A percentile compares a stretch with the other conserved stretches of the same genome.
Evolutionary conservation across 2,329 filamentous ascomycete species (phyloP).

Genomic region (Penicillium palitans): DNA sequence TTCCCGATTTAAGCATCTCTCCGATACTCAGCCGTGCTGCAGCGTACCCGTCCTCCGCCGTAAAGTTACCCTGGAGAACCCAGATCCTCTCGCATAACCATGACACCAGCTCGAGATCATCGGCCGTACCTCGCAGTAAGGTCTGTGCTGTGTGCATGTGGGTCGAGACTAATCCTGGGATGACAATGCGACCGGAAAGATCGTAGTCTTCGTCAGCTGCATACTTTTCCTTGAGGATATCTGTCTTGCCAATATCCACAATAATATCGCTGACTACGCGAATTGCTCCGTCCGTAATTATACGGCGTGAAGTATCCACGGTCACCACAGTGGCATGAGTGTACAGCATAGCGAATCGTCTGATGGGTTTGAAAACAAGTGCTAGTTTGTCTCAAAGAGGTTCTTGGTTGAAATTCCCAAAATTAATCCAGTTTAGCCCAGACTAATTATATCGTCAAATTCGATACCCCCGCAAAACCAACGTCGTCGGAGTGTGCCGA

Average conservation of each 20-base stretch:
- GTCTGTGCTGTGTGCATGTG: constrained; percentile 53
- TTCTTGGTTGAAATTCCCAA: too few relatives aligned
- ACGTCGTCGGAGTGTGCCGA: constrained; percentile 2
- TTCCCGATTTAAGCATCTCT: constrained; percentile 53
- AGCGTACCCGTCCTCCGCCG: constrained; percentile 50
- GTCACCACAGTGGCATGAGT: constrained; percentile 55
- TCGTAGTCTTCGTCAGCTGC: constrained; percentile 34
- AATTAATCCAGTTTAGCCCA: too few relatives aligned
- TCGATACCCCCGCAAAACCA: neutral
- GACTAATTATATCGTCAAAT: neutral
- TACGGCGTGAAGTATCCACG: constrained; percentile 47
- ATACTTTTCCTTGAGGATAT: constrained; percentile 33
- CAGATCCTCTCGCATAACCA: constrained; percentile 56
- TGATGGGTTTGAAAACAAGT: neutral
- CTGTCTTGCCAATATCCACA: constrained; percentile 46
- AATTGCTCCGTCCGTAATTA: constrained; percentile 52
- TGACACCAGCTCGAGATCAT: constrained; percentile 52
- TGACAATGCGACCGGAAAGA: constrained; percentile 47
- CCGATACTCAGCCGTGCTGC: constrained; percentile 52
- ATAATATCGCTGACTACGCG: constrained; percentile 45
- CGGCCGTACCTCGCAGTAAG: constrained; percentile 51
- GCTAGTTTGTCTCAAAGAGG: neutral
- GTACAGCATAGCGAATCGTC: constrained; percentile 42
- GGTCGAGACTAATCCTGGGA: constrained; percentile 53
- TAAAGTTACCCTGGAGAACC: constrained; percentile 50